These are phyloP conservation scores for Fusarium napiforme DNA, from an alignment of 2,329 filamentous ascomycete genomes.

Conservation along the genomic window DNA sequence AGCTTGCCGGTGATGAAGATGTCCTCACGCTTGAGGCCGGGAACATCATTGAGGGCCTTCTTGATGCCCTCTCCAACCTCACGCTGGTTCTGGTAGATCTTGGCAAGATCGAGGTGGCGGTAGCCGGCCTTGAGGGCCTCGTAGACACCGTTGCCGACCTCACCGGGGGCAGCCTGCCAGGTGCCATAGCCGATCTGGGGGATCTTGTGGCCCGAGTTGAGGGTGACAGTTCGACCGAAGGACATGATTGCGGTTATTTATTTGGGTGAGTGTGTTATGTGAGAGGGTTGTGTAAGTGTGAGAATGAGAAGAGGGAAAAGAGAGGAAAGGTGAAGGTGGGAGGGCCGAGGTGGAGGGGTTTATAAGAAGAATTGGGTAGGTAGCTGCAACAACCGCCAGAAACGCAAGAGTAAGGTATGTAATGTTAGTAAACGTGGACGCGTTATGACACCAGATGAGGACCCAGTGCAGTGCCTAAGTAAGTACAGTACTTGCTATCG, in stretches of 20 bases:
- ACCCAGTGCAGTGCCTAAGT: not conserved
- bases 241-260: conserved; percentile 59
- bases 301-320: not conserved
- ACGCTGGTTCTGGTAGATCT: conserved; percentile 72
- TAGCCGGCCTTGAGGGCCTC: conserved; percentile 72
- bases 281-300: not conserved
- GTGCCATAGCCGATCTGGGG: conserved; percentile 70
- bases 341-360: conserved; percentile 1
- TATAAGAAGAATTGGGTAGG: conserved; percentile 16
- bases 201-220: conserved; percentile 74
- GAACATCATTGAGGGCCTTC: conserved; percentile 57
- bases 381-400: not conserved
- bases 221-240: conserved; percentile 64
- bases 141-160: conserved; percentile 73
- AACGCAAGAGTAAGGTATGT: not conserved
- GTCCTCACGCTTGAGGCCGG: conserved; percentile 64
- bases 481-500: not conserved
- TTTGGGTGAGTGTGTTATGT: not conserved
- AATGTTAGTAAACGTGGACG: not conserved
- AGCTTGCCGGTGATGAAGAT: conserved; percentile 77
- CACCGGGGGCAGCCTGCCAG: conserved; percentile 74
- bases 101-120: conserved; percentile 67
- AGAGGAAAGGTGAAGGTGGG: not conserved
- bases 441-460: conserved; percentile 9
- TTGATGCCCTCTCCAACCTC: conserved; percentile 68